A percentile compares a stretch with the other conserved stretches of the same genome.
These are phyloP conservation scores for Endotrypanum monterogeii DNA, from an alignment of 208 protist genomes.

Conservation along the genomic window DNA sequence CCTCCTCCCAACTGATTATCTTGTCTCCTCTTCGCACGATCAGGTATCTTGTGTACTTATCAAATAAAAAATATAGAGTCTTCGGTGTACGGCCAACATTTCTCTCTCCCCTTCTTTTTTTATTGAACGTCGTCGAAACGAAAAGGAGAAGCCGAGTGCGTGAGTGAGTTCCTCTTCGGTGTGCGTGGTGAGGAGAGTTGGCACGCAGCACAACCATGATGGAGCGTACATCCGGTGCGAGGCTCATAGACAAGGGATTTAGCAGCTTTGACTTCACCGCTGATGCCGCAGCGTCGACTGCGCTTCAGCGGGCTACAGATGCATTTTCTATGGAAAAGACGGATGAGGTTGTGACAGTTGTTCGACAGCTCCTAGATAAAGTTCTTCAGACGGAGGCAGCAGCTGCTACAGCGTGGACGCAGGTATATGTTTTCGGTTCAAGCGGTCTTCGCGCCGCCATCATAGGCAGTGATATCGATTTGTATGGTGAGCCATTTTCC, in stretches of 20 bases:
- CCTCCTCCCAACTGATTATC: not conserved
- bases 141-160: too few species aligned
- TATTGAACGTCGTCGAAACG: too few species aligned
- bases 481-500: constrained; percentile 82
- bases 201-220: not conserved
- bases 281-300: constrained; percentile 15
- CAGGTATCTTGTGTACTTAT: too few species aligned
- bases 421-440: constrained; percentile 73
- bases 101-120: not conserved
- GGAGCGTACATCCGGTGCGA: not conserved
- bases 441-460: constrained; percentile 74
- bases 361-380: constrained; percentile 22
- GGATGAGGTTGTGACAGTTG: constrained; percentile 21
- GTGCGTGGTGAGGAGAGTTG: not conserved
- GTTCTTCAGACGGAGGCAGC: constrained; percentile 17
- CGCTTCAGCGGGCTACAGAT: constrained; percentile 16
- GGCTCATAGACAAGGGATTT: not conserved
- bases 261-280: not conserved
- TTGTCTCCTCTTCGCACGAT: not conserved
- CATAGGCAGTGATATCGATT: constrained; percentile 89
- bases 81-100: too few species aligned
- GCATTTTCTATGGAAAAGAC: constrained; percentile 30
- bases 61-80: too few species aligned
- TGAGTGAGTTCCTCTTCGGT: not conserved
- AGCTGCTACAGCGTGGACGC: constrained; percentile 42